Evolutionary conservation across 202 grass and related monocot genomes (phyloP).

Genomic region (Schoenoplectus triqueter): DNA sequence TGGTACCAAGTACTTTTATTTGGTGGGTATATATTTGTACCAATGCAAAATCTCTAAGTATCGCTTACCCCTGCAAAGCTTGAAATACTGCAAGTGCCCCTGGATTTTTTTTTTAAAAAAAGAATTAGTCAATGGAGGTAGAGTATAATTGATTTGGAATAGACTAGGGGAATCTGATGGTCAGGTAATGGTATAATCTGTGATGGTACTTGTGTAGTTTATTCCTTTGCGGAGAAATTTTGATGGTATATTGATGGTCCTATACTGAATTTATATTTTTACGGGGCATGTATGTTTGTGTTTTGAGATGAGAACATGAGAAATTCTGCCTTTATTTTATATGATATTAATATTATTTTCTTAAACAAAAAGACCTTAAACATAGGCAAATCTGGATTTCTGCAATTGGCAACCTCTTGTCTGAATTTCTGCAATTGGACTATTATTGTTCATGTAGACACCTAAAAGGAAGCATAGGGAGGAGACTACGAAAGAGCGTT

Average conservation of each 20-base stretch:
- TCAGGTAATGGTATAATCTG: not conserved
- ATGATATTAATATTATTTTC: not conserved
- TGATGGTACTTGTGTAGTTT: not conserved
- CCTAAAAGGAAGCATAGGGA: conserved; percentile 88
- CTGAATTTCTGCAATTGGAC: conserved; percentile 16
- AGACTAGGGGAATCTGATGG: not conserved
- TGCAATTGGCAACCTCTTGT: not conserved
- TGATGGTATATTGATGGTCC: not conserved
- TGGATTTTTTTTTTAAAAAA: too few species aligned
- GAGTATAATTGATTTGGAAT: conserved; percentile 1
- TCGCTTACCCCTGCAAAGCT: not conserved
- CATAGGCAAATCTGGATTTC: not conserved
- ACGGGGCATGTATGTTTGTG: too few species aligned
- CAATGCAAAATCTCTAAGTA: conserved; percentile 11
- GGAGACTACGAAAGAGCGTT: conserved; percentile 60
- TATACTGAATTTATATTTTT: not conserved
- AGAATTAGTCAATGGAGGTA: not conserved
- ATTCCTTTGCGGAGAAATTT: not conserved
- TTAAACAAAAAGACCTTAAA: not conserved
- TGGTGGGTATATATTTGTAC: not conserved
- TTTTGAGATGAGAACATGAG: too few species aligned
- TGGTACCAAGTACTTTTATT: not conserved
- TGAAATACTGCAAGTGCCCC: not conserved
- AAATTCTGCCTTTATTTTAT: not conserved
- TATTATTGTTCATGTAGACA: conserved; percentile 49